Base-by-base conservation (phyloP, 2,329 filamentous ascomycete genomes). In the Emericellopsis atlantica region DNA sequence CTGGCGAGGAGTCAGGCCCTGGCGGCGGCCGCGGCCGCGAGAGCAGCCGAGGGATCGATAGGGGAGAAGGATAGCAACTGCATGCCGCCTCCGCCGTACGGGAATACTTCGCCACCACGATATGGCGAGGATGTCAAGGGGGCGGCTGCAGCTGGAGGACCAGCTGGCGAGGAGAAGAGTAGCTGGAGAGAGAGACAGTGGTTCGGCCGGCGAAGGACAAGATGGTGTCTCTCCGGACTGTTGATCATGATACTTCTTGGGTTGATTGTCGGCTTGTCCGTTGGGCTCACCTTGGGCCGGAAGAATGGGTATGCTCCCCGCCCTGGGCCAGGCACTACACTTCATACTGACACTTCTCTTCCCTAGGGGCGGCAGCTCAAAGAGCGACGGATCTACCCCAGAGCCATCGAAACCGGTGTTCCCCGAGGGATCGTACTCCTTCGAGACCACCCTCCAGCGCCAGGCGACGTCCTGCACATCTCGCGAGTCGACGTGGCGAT, bases 391-490 rank as follows among this genome's bases (percentile, higher is more conserved):
- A 4, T 22, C 47, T 10, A 42, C 26, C 9, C 12, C 26, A 12
- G 26, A 29, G 12, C 8, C 8, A 12, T 29, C 26, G 32, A 21
- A 15, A 35, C n/a, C 32, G 4, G n/a, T 51, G 16, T 82, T 82
- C 49, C 81, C 80, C 2, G 59, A 70, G 2, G 81, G 80, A 6
- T 67, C 72, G n/a, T 84, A 76, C 55, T 64, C 71, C 32, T 65
- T 84, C 48, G 62, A 69, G 6, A 76, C 76, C 18, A 71, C 70
- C 44, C 70, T 84, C 32, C 62, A 67, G 39, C 69, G 62, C 5
- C 58, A 69, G 2, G 58, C 60, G 14, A 70, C 73, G 6, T 64
- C 64, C 38, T 84, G 81, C 57, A 79, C 76, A 1, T 66, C 71
- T 12, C 69, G 74, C 48, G 47, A 70, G 0, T 58, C 64, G 5